Evolutionary conservation across 1,139 yeast genomes (phyloP).

Genomic region (Hyphopichia khmerensis): DNA sequence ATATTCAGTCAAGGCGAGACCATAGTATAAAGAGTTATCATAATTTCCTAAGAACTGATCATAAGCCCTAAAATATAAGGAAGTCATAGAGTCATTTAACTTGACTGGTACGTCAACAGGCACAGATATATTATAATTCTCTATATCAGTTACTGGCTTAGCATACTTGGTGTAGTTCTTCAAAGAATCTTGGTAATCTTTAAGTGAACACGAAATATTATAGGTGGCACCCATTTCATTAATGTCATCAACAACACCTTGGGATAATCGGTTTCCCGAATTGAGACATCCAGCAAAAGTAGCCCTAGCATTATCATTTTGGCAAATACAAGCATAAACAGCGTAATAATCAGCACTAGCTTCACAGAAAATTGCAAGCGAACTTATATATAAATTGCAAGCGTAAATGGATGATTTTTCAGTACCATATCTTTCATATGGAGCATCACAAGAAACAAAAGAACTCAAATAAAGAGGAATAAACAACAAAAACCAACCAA

Average conservation of each 20-base stretch:
- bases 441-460: constrained; percentile 4
- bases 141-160: constrained; percentile 16
- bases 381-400: constrained; percentile 15
- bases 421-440: constrained; percentile 10
- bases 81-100: constrained; percentile 12
- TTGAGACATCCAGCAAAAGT: constrained; percentile 17
- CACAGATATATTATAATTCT: constrained; percentile 18
- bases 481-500: background rate
- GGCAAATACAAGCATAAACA: constrained; percentile 11
- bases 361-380: constrained; percentile 14
- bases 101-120: constrained; percentile 22
- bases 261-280: constrained; percentile 3
- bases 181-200: constrained; percentile 17
- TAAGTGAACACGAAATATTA: constrained; percentile 12
- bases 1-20: constrained; percentile 47
- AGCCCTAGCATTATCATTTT: constrained; percentile 12
- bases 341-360: constrained; percentile 3
- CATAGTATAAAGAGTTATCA: constrained; percentile 43
- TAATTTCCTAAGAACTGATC: constrained; percentile 33
- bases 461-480: background rate
- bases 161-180: constrained; percentile 17
- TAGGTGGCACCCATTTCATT: constrained; percentile 12
- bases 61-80: constrained; percentile 20
- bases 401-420: constrained; percentile 11
- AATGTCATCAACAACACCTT: constrained; percentile 6